Conservation (phyloP, 2,329 filamentous ascomycete genomes). For the Arachnomyces sp. region DNA sequence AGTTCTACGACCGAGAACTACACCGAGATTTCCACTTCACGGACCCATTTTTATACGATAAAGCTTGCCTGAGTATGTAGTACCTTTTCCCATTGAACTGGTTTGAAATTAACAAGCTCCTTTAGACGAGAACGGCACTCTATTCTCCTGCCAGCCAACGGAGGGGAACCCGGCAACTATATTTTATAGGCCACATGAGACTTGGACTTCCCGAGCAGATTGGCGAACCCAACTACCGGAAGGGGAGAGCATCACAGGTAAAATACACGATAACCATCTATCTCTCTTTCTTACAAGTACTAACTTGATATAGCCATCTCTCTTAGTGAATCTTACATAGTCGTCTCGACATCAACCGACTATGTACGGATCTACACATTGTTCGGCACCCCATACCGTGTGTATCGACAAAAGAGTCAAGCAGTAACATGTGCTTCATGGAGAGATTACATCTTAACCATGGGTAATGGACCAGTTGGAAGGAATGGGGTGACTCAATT, state of each 20-base stretch:
- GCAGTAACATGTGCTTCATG: constrained; percentile 90
- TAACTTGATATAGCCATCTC: constrained; percentile 57
- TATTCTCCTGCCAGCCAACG: constrained; percentile 72
- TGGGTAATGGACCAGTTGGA: constrained; percentile 82
- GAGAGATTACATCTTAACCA: constrained; percentile 91
- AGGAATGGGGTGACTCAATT: constrained; percentile 70
- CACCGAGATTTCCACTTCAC: constrained; percentile 96
- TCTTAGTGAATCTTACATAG: constrained; percentile 81
- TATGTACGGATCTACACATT: constrained; percentile 91
- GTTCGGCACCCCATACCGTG: constrained; percentile 78
- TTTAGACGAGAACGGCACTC: constrained; percentile 63
- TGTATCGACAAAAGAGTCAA: constrained; percentile 89
- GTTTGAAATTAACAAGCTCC: not conserved
- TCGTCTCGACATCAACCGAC: constrained; percentile 75
- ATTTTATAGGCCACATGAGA: constrained; percentile 96
- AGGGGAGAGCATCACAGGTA: constrained; percentile 67
- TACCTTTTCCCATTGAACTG: constrained; percentile 5
- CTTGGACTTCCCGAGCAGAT: constrained; percentile 83
- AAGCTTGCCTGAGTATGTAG: constrained; percentile 68
- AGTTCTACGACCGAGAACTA: constrained; percentile 91
- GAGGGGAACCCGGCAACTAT: constrained; percentile 64
- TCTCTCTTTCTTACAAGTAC: not conserved
- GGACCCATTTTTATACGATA: constrained; percentile 91
- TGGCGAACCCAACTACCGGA: constrained; percentile 83
- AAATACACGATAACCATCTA: not conserved